Evolutionary conservation across 2,329 filamentous ascomycete species (phyloP).

Genomic region (Meredithiella fracta): DNA sequence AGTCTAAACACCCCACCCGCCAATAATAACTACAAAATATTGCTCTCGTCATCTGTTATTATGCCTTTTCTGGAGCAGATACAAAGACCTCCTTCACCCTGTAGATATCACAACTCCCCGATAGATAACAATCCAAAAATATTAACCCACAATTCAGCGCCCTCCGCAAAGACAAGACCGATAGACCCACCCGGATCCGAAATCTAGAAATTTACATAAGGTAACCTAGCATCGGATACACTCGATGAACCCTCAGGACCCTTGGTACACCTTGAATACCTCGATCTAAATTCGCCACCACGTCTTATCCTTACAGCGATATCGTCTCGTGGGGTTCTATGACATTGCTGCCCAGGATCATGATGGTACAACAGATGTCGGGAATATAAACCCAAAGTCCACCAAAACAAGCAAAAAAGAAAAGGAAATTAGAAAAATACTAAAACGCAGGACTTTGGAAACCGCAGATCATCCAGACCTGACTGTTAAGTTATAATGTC

Average conservation of each 20-base stretch:
- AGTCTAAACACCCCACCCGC: too few species aligned
- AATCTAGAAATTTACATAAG: not conserved
- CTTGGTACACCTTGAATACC: not conserved
- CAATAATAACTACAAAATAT: not conserved
- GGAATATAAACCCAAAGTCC: not conserved
- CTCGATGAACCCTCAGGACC: slow-evolving; percentile 1
- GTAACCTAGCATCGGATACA: slow-evolving; percentile 1
- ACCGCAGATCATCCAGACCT: not conserved
- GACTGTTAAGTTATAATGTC: not conserved
- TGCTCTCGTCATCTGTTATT: not conserved
- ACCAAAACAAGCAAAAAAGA: not conserved
- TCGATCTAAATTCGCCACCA: not conserved
- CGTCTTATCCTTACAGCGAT: not conserved
- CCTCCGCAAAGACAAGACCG: not conserved
- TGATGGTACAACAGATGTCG: not conserved
- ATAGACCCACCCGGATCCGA: not conserved
- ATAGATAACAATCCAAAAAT: slow-evolving; percentile 12
- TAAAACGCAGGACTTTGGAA: too few species aligned
- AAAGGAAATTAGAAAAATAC: too few species aligned
- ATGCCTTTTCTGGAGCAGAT: slow-evolving; percentile 7
- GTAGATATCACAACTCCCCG: not conserved
- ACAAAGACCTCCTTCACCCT: slow-evolving; percentile 10
- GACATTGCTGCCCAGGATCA: not conserved
- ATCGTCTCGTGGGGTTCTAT: not conserved
- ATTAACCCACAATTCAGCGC: not conserved